phyloP scores from a whole-genome alignment of 2,329 filamentous ascomycete genomes.

The Metarhizium anisopliae region DNA sequence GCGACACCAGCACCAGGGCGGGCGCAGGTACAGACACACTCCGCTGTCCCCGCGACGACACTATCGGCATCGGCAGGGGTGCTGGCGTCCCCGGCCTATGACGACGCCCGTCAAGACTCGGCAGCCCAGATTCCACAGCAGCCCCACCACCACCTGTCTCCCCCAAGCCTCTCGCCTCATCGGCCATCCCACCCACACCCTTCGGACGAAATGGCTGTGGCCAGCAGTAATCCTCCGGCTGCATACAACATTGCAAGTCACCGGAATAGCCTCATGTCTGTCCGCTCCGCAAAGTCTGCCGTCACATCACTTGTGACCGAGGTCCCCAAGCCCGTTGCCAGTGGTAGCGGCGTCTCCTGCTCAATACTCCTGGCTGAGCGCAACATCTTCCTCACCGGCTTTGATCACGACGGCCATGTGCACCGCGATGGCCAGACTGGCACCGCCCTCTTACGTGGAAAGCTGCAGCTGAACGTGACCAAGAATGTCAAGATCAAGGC shows the following conservation, averaged over 20 bases:
- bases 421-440: slow-evolving; percentile 46
- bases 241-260: slow-evolving; percentile 22
- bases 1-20: not conserved
- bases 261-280: slow-evolving; percentile 42
- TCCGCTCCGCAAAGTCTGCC: slow-evolving; percentile 40
- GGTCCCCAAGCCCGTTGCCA: slow-evolving; percentile 65
- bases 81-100: slow-evolving; percentile 19
- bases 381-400: slow-evolving; percentile 70
- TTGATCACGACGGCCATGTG: slow-evolving; percentile 58
- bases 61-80: slow-evolving; percentile 9
- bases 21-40: not conserved
- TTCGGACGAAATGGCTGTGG: slow-evolving; percentile 13
- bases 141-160: not conserved
- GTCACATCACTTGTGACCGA: slow-evolving; percentile 44
- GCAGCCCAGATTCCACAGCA: slow-evolving; percentile 4
- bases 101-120: slow-evolving; percentile 18
- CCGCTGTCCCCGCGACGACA: not conserved
- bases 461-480: slow-evolving; percentile 69
- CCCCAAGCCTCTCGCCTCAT: not conserved
- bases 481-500: slow-evolving; percentile 93
- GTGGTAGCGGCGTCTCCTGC: slow-evolving; percentile 65
- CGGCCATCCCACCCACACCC: not conserved
- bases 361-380: slow-evolving; percentile 70
- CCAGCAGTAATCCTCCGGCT: slow-evolving; percentile 12
- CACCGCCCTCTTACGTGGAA: slow-evolving; percentile 82